Percentiles rank a stretch among this genome's conserved stretches.
phyloP scores from a whole-genome alignment of 495 filamentous ascomycete genomes.

The Acidomyces sp. region DNA sequence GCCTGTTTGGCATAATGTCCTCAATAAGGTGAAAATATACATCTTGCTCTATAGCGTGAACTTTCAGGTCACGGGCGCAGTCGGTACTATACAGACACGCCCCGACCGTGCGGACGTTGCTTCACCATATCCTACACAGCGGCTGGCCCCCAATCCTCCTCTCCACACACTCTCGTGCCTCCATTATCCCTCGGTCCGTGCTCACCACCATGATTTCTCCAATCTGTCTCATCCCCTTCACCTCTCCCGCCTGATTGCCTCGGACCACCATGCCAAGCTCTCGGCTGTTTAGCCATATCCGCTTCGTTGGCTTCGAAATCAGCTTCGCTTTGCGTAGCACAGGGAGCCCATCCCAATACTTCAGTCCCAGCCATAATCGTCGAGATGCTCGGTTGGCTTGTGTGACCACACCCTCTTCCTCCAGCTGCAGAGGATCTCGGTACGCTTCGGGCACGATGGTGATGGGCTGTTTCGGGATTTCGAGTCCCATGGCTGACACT shows the following conservation, averaged over 20 bases:
- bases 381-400: slow-evolving; percentile 62
- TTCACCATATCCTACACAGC: slow-evolving; percentile 51
- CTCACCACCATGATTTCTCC: slow-evolving; percentile 75
- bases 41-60: too few species aligned
- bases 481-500: slow-evolving; percentile 9
- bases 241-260: slow-evolving; percentile 49
- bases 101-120: too few species aligned
- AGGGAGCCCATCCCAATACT: slow-evolving; percentile 82
- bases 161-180: slow-evolving; percentile 75
- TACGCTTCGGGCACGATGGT: slow-evolving; percentile 1
- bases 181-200: slow-evolving; percentile 70
- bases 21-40: too few species aligned
- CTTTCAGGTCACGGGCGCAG: too few species aligned
- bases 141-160: slow-evolving; percentile 73
- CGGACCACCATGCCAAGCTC: slow-evolving; percentile 50
- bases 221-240: slow-evolving; percentile 58
- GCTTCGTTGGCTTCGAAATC: slow-evolving; percentile 64
- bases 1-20: too few species aligned
- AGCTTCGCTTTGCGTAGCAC: slow-evolving; percentile 59
- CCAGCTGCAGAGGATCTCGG: slow-evolving; percentile 18
- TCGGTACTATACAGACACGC: too few species aligned
- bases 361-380: slow-evolving; percentile 81
- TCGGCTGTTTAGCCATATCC: slow-evolving; percentile 48
- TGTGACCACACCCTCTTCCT: slow-evolving; percentile 49
- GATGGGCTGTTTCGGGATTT: slow-evolving; percentile 9